A percentile compares a stretch with the other conserved stretches of the same genome.
Conservation (phyloP, 2,329 filamentous ascomycete species). For the Coniochaeta sp. region DNA sequence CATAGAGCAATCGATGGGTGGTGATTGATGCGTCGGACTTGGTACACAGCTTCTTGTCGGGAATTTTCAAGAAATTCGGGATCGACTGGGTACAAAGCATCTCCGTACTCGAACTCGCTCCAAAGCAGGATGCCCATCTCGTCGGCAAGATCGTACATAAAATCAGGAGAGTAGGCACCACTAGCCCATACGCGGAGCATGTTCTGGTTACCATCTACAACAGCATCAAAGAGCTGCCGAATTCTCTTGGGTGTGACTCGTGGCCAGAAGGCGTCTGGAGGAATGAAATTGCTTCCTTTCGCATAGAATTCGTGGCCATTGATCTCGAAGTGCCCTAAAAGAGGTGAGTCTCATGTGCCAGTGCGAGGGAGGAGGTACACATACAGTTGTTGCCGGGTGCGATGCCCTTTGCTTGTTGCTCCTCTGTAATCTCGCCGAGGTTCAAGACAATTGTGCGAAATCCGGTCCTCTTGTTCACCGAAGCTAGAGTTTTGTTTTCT, state of each 20-base stretch:
- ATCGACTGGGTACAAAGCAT: constrained; percentile 50
- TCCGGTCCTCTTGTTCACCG: constrained; percentile 45
- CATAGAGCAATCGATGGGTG: constrained; percentile 48
- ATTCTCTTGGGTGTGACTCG: constrained; percentile 47
- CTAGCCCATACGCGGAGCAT: constrained; percentile 58
- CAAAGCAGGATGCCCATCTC: constrained; percentile 53
- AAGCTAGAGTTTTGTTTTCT: constrained; percentile 26
- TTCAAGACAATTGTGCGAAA: constrained; percentile 58
- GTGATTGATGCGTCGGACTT: constrained; percentile 53
- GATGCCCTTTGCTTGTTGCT: constrained; percentile 44
- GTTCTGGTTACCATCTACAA: constrained; percentile 52
- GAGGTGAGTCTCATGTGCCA: constrained; percentile 18
- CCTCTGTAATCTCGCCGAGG: constrained; percentile 41
- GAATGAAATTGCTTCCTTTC: constrained; percentile 57
- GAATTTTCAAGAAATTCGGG: constrained; percentile 47
- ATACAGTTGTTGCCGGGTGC: constrained; percentile 8
- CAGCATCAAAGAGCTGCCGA: constrained; percentile 42
- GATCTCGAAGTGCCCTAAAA: constrained; percentile 53
- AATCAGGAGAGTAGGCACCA: constrained; percentile 52
- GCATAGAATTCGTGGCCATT: constrained; percentile 58
- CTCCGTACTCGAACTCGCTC: constrained; percentile 57
- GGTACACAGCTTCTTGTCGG: constrained; percentile 47
- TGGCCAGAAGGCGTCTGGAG: constrained; percentile 55
- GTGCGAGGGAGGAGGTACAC: neutral
- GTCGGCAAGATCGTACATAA: constrained; percentile 56